Base-by-base conservation (phyloP, 1,284 basidiomycete genomes). In the Erythrobasidium hasegawianum region DNA sequence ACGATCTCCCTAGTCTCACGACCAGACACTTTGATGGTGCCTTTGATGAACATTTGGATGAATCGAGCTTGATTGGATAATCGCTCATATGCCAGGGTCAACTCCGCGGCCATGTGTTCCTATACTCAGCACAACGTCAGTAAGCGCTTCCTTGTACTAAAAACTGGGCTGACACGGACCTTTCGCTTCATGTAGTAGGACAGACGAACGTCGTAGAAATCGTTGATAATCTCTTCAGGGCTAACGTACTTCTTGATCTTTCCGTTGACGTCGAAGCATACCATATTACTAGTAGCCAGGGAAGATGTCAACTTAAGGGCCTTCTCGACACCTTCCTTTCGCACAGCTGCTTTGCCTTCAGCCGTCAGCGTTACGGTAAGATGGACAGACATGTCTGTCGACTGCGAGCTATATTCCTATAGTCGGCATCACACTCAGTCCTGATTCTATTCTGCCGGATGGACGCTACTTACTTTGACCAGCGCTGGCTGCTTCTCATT, bases 1-100 rank as follows among this genome's bases (percentile, higher is more conserved):
- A 97, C 87, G 71, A 99, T 87, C 64, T 88, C 90, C 1, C 81
- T 83, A 77, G 92, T 93, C 81, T 92, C 95, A 74, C 94, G 88
- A 75, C 90, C 93, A n/a, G 87, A 86, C 27, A 98, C 86, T n/a
- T 84, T 78, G n/a, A 98, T 83, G 76, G 93, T 82, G 76, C 86
- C 89, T 71, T 86, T 84, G 70, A 98, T 85, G 75, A 98, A 97
- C 93, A 97, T 94, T 76, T 91, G 84, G 53, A 99, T 87, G 79
- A 99, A 99, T 27, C 94, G 88, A 16, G 93, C 95, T 78, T 98
- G 96, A 77, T 98, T 98, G 64, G 86, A 87, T 11, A 97, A 81
- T 70, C 84, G 87, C 75, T 97, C 93, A 71, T 91, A 87, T 66
- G 86, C 84, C 55, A 80, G 80, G 75, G 92, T 89, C 38, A 99